Evolutionary conservation across 1,284 basidiomycete species (phyloP).

Genomic region (Abortiporus biennis): DNA sequence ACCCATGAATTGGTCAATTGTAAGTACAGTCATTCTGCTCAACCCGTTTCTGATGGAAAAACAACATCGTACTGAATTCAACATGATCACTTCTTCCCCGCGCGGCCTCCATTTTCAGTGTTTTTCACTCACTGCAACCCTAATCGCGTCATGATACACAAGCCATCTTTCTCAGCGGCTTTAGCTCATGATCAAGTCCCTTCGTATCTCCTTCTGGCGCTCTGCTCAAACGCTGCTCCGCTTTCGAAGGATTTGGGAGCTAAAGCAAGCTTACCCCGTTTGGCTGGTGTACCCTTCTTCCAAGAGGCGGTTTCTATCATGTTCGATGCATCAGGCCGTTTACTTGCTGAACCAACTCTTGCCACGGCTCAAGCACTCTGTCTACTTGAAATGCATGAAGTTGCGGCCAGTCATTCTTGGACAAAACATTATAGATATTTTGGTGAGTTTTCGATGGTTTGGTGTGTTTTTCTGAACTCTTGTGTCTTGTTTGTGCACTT

Average conservation of each 20-base stretch:
- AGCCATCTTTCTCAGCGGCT: slow-evolving; percentile 61
- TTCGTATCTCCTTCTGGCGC: slow-evolving; percentile 57
- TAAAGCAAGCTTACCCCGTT: slow-evolving; percentile 49
- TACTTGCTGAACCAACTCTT: slow-evolving; percentile 49
- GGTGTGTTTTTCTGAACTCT: neutral
- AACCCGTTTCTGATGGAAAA: neutral
- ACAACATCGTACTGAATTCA: neutral
- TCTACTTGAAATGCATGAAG: slow-evolving; percentile 63
- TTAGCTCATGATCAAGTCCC: slow-evolving; percentile 62
- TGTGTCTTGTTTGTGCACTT: no score
- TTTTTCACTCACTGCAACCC: slow-evolving; percentile 80
- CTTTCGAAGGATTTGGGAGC: slow-evolving; percentile 61
- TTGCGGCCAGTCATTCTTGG: slow-evolving; percentile 37
- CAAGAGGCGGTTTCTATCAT: slow-evolving; percentile 60
- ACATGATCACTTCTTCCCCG: neutral
- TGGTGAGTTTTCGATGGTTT: slow-evolving; percentile 20
- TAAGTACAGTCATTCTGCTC: slow-evolving; percentile 31
- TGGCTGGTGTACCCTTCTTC: slow-evolving; percentile 65
- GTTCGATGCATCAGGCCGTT: slow-evolving; percentile 58
- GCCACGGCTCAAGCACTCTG: slow-evolving; percentile 68
- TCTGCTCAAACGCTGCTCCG: slow-evolving; percentile 72
- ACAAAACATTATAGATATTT: slow-evolving; percentile 29
- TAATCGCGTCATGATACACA: slow-evolving; percentile 66
- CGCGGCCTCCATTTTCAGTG: slow-evolving; percentile 41
- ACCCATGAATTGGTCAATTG: slow-evolving; percentile 71